A percentile compares a stretch with the other conserved stretches of the same genome.
Evolutionary conservation across 345 rosid species (phyloP).

Genomic region (Eucalyptus fibrosa): DNA sequence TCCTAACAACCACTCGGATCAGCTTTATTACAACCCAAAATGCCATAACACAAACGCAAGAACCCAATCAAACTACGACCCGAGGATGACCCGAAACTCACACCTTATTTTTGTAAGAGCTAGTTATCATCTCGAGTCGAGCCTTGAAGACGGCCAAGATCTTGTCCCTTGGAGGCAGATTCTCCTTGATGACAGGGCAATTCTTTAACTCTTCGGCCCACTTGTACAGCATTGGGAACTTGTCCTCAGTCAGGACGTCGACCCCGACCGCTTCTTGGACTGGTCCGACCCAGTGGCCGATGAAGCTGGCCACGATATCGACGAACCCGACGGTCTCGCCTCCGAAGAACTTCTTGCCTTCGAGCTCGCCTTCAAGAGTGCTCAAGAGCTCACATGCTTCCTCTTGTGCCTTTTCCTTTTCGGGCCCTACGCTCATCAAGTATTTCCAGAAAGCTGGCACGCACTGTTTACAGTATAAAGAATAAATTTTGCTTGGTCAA

Average conservation of each 20-base stretch:
- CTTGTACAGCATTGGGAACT: conserved; percentile 15
- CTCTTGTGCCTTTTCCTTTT: conserved; percentile 10
- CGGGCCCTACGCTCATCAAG: conserved; percentile 4
- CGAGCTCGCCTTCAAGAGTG: conserved; percentile 37
- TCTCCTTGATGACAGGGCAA: conserved; percentile 15
- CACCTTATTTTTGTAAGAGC: not conserved
- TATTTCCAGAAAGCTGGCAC: not conserved
- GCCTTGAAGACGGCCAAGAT: not conserved
- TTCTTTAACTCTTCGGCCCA: conserved; percentile 22
- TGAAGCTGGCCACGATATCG: conserved; percentile 32
- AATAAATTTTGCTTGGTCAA: too few species aligned
- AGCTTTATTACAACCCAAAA: not conserved
- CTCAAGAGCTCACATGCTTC: conserved; percentile 23
- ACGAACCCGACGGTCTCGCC: conserved; percentile 43
- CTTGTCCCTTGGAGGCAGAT: conserved; percentile 25
- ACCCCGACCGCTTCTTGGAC: conserved; percentile 21
- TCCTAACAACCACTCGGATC: not conserved
- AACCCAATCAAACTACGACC: not conserved
- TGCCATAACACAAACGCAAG: not conserved
- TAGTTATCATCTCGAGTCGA: not conserved
- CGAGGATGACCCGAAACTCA: not conserved
- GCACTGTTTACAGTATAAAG: too few species aligned
- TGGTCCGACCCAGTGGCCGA: conserved; percentile 20
- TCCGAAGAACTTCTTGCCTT: conserved; percentile 40
- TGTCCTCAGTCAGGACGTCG: conserved; percentile 22